Percentiles rank a stretch among this genome's conserved stretches.
phyloP scores from a whole-genome alignment of 2,329 filamentous ascomycete genomes.

The Botryotinia globosa region DNA sequence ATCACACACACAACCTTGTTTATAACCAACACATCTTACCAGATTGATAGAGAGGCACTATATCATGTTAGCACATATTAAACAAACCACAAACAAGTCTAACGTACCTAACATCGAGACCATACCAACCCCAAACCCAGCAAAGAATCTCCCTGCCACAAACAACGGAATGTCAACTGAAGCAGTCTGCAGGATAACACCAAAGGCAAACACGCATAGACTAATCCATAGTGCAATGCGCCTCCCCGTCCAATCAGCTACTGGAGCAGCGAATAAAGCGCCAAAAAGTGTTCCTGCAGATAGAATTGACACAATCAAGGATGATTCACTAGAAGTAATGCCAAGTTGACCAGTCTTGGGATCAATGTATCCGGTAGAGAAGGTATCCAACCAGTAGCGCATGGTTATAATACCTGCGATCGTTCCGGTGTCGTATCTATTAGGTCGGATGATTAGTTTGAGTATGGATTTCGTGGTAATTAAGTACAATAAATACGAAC shows the following conservation, averaged over 20 bases:
- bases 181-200: slow-evolving; percentile 65
- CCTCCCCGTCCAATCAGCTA: slow-evolving; percentile 43
- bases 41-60: slow-evolving; percentile 17
- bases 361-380: slow-evolving; percentile 53
- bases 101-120: slow-evolving; percentile 59
- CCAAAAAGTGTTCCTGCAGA: slow-evolving; percentile 78
- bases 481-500: slow-evolving; percentile 35
- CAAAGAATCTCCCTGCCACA: slow-evolving; percentile 70
- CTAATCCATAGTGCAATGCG: slow-evolving; percentile 63
- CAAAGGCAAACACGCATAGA: slow-evolving; percentile 64
- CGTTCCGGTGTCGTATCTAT: slow-evolving; percentile 56
- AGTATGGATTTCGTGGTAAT: background rate
- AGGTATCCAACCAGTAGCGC: slow-evolving; percentile 48
- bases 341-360: slow-evolving; percentile 42
- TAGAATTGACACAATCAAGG: slow-evolving; percentile 66
- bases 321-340: slow-evolving; percentile 54
- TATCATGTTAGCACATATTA: background rate
- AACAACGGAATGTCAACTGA: slow-evolving; percentile 61
- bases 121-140: slow-evolving; percentile 70
- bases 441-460: background rate
- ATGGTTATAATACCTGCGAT: slow-evolving; percentile 58
- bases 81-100: background rate
- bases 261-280: slow-evolving; percentile 42
- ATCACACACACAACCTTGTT: background rate
- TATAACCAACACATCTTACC: background rate